Evolutionary conservation across 805 yeast species (phyloP), one percentile per base, ranked within the genome.

Genomic region (Tetrapisispora fleetii): DNA sequence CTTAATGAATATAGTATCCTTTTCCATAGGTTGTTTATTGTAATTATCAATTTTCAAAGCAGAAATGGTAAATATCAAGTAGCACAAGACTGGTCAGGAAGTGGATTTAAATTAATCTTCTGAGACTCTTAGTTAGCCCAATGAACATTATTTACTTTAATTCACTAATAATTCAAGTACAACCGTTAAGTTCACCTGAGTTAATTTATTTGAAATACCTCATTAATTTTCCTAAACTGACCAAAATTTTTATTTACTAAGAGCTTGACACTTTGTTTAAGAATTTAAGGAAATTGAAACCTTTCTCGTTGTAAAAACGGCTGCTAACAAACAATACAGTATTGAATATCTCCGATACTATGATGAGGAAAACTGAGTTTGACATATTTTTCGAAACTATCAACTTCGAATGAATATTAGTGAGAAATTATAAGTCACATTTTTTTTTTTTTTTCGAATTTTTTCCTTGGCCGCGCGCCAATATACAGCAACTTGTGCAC

Each of bases 161-260:
- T 32, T 32, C 14, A 32, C 35, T 32, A 8, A 24, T n/a, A 24
- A 24, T 24, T 7, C n/a, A 6, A 32, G n/a, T 32, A 32, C 5
- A 6, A 32, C 14, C 35, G 14, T 32, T 32, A 4, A 11, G 3
- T 32, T 14, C 14, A 32, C 4, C n/a, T 32, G 35, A 32, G 35
- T 32, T 32, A 32, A 32, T 38, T 40, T n/a, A n/a, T 40, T 14
- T 19, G 32, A 41, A 41, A 41, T 41, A 32, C 44, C 44, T 41
- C 44, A 41, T 41, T 41, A 41, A 19, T 14, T 30, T 30, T 41
- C 44, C 44, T 41, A 41, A 41, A 41, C 13, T 18, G 44, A 41
- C 28, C 18, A 32, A 30, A 41, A 19, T 8, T 4, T 18, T 41
- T 30, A 28, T 41, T 18, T 30, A 30, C 10, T n/a, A n/a, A 9